Base-by-base conservation (phyloP, 1,284 basidiomycete species). In the Pseudozyma tsukubaensis region DNA sequence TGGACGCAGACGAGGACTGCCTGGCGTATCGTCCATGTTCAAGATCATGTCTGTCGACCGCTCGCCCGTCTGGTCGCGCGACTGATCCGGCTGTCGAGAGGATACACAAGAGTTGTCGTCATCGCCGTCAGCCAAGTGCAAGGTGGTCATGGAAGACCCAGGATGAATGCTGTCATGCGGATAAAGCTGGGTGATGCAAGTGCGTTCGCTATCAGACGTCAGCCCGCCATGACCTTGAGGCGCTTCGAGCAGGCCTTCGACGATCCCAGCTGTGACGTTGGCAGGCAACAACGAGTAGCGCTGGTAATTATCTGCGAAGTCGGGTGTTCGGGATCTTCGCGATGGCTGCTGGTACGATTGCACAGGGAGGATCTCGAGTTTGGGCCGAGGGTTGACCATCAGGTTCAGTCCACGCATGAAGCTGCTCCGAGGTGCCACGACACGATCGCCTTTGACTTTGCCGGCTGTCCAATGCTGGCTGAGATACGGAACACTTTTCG, bases 401-500 rank as follows among this genome's bases (percentile, higher is more conserved):
- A 76, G 42, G 13, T 62, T 76, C 29, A 72, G 35, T 0, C 65
- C 65, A 9, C 69, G 58, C 6, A 62, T 32, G 36, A 69, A 59
- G 42, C 69, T 65, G 35, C 64, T 69, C 1, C 68, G 53, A n/a
- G 69, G 59, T 8, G 58, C 53, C 4, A 68, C 49, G 32, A 72
- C 69, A 1, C 69, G 61, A 40, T 72, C 69, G 13, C 73, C 73
- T n/a, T 19, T 40, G 11, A 66, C 47, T 42, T 59, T 66, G 2
- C 61, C 73, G 1, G 69, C 73, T 1, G 50, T 32, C 73, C 73
- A 76, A 29, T 76, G 73, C 19, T 59, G n/a, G 8, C 48, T 18
- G 9, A 57, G 37, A n/a, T 66, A 76, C 2, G 69, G 69, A 1
- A 76, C 66, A 35, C 65, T 73, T 16, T 42, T 47, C 3, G 65